phyloP scores from a whole-genome alignment of 169 alveolate genomes.

The Plasmodium yoelii region DNA sequence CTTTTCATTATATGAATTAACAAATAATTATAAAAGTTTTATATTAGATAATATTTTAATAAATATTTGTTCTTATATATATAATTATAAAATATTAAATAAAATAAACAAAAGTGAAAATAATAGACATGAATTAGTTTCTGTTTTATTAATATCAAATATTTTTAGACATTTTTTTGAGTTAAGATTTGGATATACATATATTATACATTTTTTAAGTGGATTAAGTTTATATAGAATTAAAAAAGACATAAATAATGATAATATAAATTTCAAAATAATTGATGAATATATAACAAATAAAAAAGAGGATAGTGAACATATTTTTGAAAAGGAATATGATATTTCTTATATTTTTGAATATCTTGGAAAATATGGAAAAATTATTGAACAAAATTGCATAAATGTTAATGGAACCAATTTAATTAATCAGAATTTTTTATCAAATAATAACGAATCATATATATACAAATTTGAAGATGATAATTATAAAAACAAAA shows the following conservation, averaged over 20 bases:
- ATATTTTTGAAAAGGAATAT: slow-evolving; percentile 55
- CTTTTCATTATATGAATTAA: slow-evolving; percentile 45
- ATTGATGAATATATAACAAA: slow-evolving; percentile 15
- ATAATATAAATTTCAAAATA: slow-evolving; percentile 10
- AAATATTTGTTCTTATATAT: slow-evolving; percentile 53
- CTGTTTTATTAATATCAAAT: slow-evolving; percentile 47
- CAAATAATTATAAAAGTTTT: slow-evolving; percentile 30
- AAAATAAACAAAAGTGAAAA: slow-evolving; percentile 48
- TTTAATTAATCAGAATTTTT: background rate
- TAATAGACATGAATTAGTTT: slow-evolving; percentile 54
- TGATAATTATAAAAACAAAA: background rate
- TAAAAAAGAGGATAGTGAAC: background rate
- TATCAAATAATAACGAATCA: background rate
- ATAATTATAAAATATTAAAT: slow-evolving; percentile 55
- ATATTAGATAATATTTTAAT: slow-evolving; percentile 49
- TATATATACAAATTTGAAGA: slow-evolving; percentile 20
- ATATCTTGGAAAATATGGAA: slow-evolving; percentile 9
- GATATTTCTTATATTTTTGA: slow-evolving; percentile 48
- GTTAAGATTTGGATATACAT: slow-evolving; percentile 64
- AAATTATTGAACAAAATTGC: background rate
- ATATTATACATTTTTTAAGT: slow-evolving; percentile 62
- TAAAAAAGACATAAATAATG: slow-evolving; percentile 25
- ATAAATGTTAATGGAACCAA: background rate
- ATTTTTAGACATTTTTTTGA: slow-evolving; percentile 58
- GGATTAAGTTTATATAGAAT: slow-evolving; percentile 55